Percentiles rank a stretch among this genome's conserved stretches.
Evolutionary conservation across 345 rosid species (phyloP).

Genomic region (Microthlaspi erraticum): DNA sequence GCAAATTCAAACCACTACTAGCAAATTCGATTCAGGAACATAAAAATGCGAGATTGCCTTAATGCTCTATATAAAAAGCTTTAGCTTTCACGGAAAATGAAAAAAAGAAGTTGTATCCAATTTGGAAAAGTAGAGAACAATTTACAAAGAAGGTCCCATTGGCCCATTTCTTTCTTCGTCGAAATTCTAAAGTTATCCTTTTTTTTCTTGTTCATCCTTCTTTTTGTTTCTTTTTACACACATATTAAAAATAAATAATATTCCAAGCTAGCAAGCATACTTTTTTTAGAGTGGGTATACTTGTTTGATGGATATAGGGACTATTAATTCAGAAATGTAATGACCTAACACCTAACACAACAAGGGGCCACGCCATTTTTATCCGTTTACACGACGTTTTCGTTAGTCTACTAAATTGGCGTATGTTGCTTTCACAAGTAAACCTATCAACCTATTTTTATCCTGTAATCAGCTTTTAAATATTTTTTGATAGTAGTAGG

Average conservation of each 20-base stretch:
- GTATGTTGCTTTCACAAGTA: conserved; percentile 43
- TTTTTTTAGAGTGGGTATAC: conserved; percentile 33
- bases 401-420: conserved; percentile 25
- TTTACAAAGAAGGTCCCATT: conserved; percentile 31
- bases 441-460: conserved; percentile 26
- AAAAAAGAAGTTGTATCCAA: conserved; percentile 38
- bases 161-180: conserved; percentile 9
- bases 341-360: conserved; percentile 36
- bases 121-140: conserved; percentile 44
- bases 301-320: conserved; percentile 2
- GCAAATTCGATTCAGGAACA: no score
- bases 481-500: conserved; percentile 16
- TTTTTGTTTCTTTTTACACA: not conserved
- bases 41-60: conserved; percentile 19
- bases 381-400: conserved; percentile 25
- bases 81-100: conserved; percentile 35
- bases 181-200: conserved; percentile 14
- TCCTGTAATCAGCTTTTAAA: not conserved
- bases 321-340: not conserved
- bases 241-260: not conserved
- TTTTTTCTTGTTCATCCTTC: not conserved
- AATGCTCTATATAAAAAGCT: conserved; percentile 7
- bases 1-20: no score
- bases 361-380: conserved; percentile 29
- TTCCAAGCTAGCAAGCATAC: conserved; percentile 18